Conservation (phyloP, 441 rosid species). For the Gossypium trilobum region DNA sequence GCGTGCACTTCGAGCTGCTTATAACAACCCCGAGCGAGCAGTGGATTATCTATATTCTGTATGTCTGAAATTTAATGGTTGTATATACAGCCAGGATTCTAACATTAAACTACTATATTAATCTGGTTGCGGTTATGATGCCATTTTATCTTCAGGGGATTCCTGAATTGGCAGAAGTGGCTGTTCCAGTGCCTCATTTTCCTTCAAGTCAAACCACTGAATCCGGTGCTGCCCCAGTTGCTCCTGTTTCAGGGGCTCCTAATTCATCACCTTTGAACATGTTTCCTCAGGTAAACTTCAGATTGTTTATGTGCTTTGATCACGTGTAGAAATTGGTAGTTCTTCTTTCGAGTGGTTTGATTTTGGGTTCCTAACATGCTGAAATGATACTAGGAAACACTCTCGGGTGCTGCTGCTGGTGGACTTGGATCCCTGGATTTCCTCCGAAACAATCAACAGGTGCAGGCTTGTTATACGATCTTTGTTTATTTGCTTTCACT, state of each 20-base stretch:
- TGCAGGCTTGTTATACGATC: constrained; percentile 17
- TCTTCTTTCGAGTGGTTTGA: neutral
- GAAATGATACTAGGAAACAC: constrained; percentile 46
- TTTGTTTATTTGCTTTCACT: neutral
- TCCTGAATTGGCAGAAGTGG: constrained; percentile 74
- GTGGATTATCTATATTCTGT: constrained; percentile 93
- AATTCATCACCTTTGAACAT: constrained; percentile 88
- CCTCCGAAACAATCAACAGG: constrained; percentile 91
- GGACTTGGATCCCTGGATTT: constrained; percentile 83
- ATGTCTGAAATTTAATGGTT: constrained; percentile 19
- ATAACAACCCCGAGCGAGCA: constrained; percentile 94
- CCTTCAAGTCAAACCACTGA: constrained; percentile 48
- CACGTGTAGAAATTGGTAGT: neutral
- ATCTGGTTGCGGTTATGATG: constrained; percentile 11
- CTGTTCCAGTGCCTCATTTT: constrained; percentile 50
- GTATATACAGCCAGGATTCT: neutral
- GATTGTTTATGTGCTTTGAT: constrained; percentile 10
- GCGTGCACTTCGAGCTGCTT: constrained; percentile 91
- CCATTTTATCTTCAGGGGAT: constrained; percentile 59
- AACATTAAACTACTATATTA: neutral
- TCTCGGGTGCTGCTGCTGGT: constrained; percentile 48
- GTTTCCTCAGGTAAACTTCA: constrained; percentile 73
- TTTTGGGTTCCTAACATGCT: constrained; percentile 5
- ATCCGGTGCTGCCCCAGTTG: constrained; percentile 38
- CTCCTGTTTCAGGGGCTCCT: constrained; percentile 65